Evolutionary conservation across 176 grass and related monocot species (phyloP), one percentile per base, ranked within the genome.

Genomic region (Oryza meyeriana): DNA sequence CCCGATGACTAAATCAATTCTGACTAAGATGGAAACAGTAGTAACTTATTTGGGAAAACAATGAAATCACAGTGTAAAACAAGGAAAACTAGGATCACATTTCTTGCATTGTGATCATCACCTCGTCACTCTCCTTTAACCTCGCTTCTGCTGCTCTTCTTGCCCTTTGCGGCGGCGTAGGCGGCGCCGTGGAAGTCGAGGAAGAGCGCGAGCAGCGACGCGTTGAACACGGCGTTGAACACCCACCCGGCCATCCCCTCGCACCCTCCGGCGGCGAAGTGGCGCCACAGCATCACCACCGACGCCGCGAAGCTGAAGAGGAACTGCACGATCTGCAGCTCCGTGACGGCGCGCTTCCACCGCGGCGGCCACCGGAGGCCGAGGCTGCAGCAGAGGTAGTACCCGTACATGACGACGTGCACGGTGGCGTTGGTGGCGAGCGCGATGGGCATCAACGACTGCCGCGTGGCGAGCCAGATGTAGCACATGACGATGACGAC

Each of bases 211-310:
- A 95, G 88, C 6, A 98, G 87, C 34, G 93, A 98, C 1, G 87
- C 92, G 35, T 98, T 95, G 88, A 95, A 98, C 50, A 84, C 85
- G n/a, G 90, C 95, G 72, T 95, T 95, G 88, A 98, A 95, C 50
- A 89, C 68, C 92, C 95, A 98, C 0, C 95, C 92, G 0, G 71
- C 79, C 84, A 98, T 88, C 76, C 92, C 95, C 76, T 93, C 85
- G 81, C 95, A 98, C 0, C 92, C 92, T 24, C 86, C 88, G 10
- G 34, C 68, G 61, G 84, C n/a, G 64, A 98, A 93, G 71, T 98
- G 90, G 44, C 83, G 84, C 87, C 90, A 93, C 40, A 95, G 79
- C 84, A 93, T 91, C 61, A 91, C 90, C 5, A 76, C 62, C 9
- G 93, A 95, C 3, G 85, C 88, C 3, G 83, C 88, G 78, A 98